Evolutionary conservation across 2,329 filamentous ascomycete genomes (phyloP), one percentile per base, ranked within the genome.

Genomic region (Penicillium sp.): DNA sequence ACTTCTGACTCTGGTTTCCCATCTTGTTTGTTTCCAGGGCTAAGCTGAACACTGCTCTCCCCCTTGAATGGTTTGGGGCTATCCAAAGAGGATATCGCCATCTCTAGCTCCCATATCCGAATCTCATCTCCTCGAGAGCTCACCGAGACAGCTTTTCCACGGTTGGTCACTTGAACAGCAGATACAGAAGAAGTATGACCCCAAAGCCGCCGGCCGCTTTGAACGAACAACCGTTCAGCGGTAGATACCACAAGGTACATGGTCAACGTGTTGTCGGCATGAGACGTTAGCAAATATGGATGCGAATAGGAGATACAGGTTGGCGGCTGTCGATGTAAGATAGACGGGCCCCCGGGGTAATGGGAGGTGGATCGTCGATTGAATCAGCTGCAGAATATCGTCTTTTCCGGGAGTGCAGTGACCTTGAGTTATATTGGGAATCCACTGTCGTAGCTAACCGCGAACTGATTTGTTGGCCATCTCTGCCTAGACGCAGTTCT

Each of bases 161-260:
- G 84, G 41, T 88, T 84, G 16, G 89, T 92, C 51, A 96, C 90
- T 65, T 95, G 87, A 7, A 90, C 91, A 30, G 90, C 87, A 45
- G 89, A 90, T 32, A 97, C 90, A 3, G 89, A 90, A 1, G 91
- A 95, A 0, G 92, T 96, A 68, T 96, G 92, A 7, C 92, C 92
- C 89, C 90, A 96, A 6, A 97, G 82, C 27, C 90, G 82, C 59
- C 86, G 87, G 1, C 89, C 90, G 0, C 84, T 76, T 35, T 88
- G 87, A 51, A 97, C 86, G 1, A 82, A 83, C 2, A 96, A 78
- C 1, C 71, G 68, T 0, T 83, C 80, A 1, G 83, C 75, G 3
- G 83, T 90, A 0, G 91, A 93, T 4, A 84, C 90, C 62, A 93
- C 90, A 30, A 95, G 79, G 67, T 94, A 89, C 32, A 96, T 78